Conservation (phyloP, 1,284 basidiomycete genomes). For the Pascua sp. region DNA sequence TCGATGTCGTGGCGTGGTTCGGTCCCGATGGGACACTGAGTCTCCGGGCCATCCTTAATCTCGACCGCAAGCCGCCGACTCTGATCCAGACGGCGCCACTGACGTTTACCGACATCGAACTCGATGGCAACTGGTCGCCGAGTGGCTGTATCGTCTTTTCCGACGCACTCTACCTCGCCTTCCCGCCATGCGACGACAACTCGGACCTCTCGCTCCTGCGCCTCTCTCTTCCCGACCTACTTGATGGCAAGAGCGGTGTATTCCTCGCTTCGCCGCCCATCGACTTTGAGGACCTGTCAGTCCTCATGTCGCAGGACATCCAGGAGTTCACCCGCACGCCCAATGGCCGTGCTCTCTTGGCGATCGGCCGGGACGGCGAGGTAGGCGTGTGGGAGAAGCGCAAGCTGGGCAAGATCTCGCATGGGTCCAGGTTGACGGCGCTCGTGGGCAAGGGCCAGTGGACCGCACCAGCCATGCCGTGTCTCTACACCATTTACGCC, state of each 20-base stretch:
- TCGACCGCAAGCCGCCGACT: conserved; percentile 83
- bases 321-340: conserved; percentile 44
- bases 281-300: conserved; percentile 17
- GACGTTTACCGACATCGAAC: conserved; percentile 53
- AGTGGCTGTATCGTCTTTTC: conserved; percentile 60
- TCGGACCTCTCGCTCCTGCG: conserved; percentile 12
- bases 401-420: conserved; percentile 26
- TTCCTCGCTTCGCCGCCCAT: background rate
- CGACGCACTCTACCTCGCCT: conserved; percentile 54
- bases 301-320: conserved; percentile 33
- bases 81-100: conserved; percentile 71
- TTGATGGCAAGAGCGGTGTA: conserved; percentile 13
- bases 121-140: conserved; percentile 46
- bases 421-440: conserved; percentile 8
- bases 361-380: conserved; percentile 36
- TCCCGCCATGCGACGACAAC: conserved; percentile 8
- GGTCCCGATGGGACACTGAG: conserved; percentile 67
- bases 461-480: conserved; percentile 16
- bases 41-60: conserved; percentile 71
- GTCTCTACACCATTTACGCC: conserved; percentile 38
- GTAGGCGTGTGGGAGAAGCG: conserved; percentile 42
- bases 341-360: conserved; percentile 45
- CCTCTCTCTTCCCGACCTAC: conserved; percentile 23
- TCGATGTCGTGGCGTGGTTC: conserved; percentile 73
- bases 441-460: conserved; percentile 43